A percentile compares a stretch with the other conserved stretches of the same genome.
These are phyloP conservation scores for Pistacia vera DNA, from an alignment of 345 rosid species.

Conservation along the genomic window DNA sequence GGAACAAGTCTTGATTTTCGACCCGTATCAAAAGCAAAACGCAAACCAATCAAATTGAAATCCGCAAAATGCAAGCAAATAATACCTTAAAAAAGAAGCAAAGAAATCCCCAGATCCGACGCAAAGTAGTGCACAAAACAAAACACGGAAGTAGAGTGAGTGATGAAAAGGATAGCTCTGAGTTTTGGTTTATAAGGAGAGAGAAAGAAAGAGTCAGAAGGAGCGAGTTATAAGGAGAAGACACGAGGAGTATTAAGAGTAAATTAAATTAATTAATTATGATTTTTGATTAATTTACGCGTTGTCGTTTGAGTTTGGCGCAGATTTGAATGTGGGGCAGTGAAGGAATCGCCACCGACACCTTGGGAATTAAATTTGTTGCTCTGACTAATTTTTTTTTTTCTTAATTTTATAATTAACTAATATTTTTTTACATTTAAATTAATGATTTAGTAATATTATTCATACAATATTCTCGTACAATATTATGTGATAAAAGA, in stretches of 20 bases:
- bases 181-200: not conserved
- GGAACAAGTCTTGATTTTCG: not conserved
- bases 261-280: too few relatives aligned
- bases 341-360: slow-evolving; percentile 32
- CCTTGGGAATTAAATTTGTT: slow-evolving; percentile 1
- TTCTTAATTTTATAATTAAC: not conserved
- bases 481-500: too few relatives aligned
- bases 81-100: slow-evolving; percentile 38
- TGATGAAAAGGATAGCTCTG: too few relatives aligned
- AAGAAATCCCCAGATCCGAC: slow-evolving; percentile 52
- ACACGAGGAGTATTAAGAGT: not conserved
- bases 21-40: slow-evolving; percentile 7
- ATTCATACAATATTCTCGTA: too few relatives aligned
- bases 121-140: slow-evolving; percentile 16
- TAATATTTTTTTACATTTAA: not conserved
- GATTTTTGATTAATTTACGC: not conserved
- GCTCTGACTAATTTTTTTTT: too few relatives aligned
- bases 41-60: slow-evolving; percentile 9
- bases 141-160: not conserved
- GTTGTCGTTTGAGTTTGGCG: slow-evolving; percentile 2
- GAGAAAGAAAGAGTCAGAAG: not conserved
- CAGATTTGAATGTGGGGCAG: slow-evolving; percentile 9
- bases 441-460: too few relatives aligned
- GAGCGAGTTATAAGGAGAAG: not conserved
- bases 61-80: slow-evolving; percentile 5